Base-by-base conservation (phyloP, 331 rosid genomes). In the Saraca asoca region DNA sequence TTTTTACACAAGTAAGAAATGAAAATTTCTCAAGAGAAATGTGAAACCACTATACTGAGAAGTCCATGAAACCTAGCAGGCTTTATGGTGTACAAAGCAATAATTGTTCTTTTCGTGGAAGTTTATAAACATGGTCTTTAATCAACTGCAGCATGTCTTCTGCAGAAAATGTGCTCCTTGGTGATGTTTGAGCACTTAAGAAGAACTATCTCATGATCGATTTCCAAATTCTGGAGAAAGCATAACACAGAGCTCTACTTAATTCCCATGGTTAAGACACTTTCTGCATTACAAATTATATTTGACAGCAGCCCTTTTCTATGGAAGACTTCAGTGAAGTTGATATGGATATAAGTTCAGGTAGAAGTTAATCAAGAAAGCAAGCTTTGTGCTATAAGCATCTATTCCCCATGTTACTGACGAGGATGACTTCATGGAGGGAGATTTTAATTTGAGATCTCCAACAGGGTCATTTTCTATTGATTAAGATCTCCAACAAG, bases 401-500 rank as follows among this genome's bases (percentile, higher is more conserved):
- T 69, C 35, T 7, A 38, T 57, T 61, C 59, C 18, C 53, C 35
- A 5, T 43, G 52, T 45, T 38, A 62, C 38, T 10, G 42, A 35
- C 20, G 63, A 41, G 38, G 33, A 48, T 53, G 54, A 13, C 13
- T 10, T 60, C 11, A 35, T 29, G 68, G 9, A 75, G 9, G 46
- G 49, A 53, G 12, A 37, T 75, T 68, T 41, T 54, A 50, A 39
- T 54, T 14, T 34, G 46, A 61, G 56, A 66, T 58, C 56, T 66
- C 9, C 19, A 39, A 15, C 57, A 17, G 46, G 31, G 2, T 16
- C 33, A 7, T 18, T 75, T 18, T 60, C 5, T 39, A 57, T 50
- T 59, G 44, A 74, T 53, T 45, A 19, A 44, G 33, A 51, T 34
- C 67, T 62, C 34, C 57, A 34, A 52, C 71, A 62, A 39, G 62